Base-by-base conservation (phyloP, 2,329 filamentous ascomycete genomes). In the Lasiodiplodia hormozganensis region DNA sequence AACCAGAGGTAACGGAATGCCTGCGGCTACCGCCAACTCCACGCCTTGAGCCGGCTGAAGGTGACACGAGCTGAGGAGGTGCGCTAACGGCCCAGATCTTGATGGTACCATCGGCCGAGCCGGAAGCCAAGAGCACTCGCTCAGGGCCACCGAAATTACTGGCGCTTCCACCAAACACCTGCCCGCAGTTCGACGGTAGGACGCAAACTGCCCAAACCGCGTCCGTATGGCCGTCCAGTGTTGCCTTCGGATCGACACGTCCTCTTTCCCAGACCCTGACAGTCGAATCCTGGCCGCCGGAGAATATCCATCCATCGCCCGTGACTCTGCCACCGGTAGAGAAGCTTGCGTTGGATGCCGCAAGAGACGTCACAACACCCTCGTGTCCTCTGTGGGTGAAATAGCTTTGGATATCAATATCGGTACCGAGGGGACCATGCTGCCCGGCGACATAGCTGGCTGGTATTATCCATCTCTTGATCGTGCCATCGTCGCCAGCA, bases 221-320 rank as follows among this genome's bases (percentile, higher is more conserved):
- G 83, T 99, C 96, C 0, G 92, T 97, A 76, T 98, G 96, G 0
- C 94, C 95, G 72, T 97, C 93, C 4, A 99, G 85, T 0, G 94
- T 97, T 2, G 94, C 94, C 80, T 98, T 98, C 8, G 96, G 94
- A 77, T 98, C 96, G 38, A 99, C 93, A 57, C 95, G 86, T 34
- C 95, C 95, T 62, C 94, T 89, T 80, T 99, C 95, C 96, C 96
- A 99, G 0, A 99, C 94, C 36, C 94, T 89, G 47, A 99, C 90
- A 7, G 93, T 97, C 21, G 92, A 89, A 79, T 99, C 96, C 78
- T 97, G 94, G 4, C 96, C 96, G 70, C 96, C 96, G 5, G 95
- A 98, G 80, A 99, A 99, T 72, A 99, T 94, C 96, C 96, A 99
- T 34, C 96, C 96, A 74, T 98, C 96, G 38, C 95, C 95, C 74